Conservation (phyloP, 2,329 filamentous ascomycete species). For the Alternaria brassicae region DNA sequence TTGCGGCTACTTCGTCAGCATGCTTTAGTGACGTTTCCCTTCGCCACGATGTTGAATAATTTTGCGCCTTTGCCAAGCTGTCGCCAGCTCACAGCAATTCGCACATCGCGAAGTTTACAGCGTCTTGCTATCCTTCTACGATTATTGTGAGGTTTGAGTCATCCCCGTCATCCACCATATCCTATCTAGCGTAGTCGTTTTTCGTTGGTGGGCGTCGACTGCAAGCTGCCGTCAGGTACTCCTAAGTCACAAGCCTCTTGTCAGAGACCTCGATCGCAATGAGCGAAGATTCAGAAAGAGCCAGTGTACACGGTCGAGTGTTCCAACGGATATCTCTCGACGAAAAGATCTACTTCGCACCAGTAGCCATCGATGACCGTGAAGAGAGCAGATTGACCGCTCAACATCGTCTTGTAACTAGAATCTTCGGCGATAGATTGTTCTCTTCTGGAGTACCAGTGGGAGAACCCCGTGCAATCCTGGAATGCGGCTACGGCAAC, state of each 20-base stretch:
- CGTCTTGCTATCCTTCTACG: not conserved
- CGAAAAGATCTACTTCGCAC: conserved; percentile 49
- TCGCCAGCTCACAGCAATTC: conserved; percentile 17
- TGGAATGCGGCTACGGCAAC: conserved; percentile 52
- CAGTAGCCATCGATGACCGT: conserved; percentile 45
- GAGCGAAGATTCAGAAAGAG: conserved; percentile 30
- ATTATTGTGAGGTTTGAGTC: conserved; percentile 1
- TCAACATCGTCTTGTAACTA: conserved; percentile 45
- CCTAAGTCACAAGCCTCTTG: not conserved
- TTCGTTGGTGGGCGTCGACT: not conserved
- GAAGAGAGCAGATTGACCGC: conserved; percentile 48
- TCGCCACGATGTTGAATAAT: conserved; percentile 24
- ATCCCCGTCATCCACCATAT: not conserved
- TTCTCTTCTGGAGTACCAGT: conserved; percentile 40
- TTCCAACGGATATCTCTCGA: conserved; percentile 51
- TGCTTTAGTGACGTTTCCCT: conserved; percentile 20
- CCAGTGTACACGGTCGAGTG: conserved; percentile 47
- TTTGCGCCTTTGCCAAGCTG: conserved; percentile 19
- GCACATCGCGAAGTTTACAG: conserved; percentile 7
- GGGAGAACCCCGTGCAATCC: conserved; percentile 38
- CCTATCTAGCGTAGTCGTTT: not conserved
- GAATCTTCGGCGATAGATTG: conserved; percentile 39
- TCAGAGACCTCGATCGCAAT: conserved; percentile 12
- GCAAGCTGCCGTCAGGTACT: not conserved
- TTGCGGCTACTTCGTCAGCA: conserved; percentile 15